Conservation (phyloP, 345 rosid genomes). For the Isatis tinctoria region DNA sequence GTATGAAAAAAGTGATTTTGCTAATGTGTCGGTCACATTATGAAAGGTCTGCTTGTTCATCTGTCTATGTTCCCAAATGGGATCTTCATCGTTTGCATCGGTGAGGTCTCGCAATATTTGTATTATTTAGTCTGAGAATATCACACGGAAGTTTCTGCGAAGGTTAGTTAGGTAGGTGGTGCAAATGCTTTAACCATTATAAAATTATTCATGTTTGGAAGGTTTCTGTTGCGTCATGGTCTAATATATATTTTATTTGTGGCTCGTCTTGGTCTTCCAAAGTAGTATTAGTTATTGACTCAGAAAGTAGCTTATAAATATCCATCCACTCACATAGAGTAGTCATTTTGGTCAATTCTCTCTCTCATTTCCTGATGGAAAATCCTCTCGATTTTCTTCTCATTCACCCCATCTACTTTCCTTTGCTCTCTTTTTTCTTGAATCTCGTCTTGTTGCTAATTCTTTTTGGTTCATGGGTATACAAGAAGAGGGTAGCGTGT, state of each 20-base stretch:
- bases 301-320: conserved; percentile 1
- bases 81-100: neutral
- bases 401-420: conserved; percentile 37
- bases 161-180: neutral
- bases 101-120: neutral
- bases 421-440: conserved; percentile 39
- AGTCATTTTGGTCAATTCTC: neutral
- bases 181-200: neutral
- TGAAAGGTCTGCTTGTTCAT: neutral
- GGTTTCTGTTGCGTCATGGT: neutral
- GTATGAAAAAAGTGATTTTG: neutral
- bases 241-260: neutral
- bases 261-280: conserved; percentile 2
- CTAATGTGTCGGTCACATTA: neutral
- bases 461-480: conserved; percentile 35
- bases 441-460: conserved; percentile 42
- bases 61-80: neutral
- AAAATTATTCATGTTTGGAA: conserved; percentile 4
- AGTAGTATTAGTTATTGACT: conserved; percentile 25
- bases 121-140: neutral
- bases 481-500: conserved; percentile 29
- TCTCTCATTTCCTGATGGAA: conserved; percentile 23
- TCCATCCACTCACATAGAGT: neutral
- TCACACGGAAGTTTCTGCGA: conserved; percentile 20
- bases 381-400: conserved; percentile 29